Percentiles rank a stretch among this genome's conserved stretches.
Conservation (phyloP, 768 basidiomycete species). For the Mycena alexandri region DNA sequence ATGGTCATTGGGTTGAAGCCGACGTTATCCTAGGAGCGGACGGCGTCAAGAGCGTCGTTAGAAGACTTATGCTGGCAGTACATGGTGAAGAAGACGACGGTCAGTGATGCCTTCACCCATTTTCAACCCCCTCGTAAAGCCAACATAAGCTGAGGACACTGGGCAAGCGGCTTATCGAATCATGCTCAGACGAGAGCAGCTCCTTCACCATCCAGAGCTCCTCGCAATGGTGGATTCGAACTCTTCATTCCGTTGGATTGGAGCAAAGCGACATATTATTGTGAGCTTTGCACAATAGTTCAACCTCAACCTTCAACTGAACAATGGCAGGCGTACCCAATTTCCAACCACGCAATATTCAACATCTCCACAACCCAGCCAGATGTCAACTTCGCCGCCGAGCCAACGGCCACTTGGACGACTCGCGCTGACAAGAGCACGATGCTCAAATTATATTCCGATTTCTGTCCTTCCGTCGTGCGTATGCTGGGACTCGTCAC, state of each 20-base stretch:
- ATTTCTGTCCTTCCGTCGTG: slow-evolving; percentile 51
- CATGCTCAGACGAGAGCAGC: slow-evolving; percentile 46
- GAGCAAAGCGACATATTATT: slow-evolving; percentile 49
- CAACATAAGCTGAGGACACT: slow-evolving; percentile 45
- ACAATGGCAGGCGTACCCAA: slow-evolving; percentile 47
- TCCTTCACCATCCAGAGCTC: slow-evolving; percentile 50
- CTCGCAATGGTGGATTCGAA: slow-evolving; percentile 47
- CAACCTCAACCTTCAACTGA: neutral
- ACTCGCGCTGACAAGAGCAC: slow-evolving; percentile 48
- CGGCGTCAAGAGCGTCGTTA: slow-evolving; percentile 51
- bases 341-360: slow-evolving; percentile 48
- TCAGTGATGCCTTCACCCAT: neutral
- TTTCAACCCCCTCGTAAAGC: neutral
- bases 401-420: slow-evolving; percentile 50
- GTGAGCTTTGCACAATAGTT: slow-evolving; percentile 13
- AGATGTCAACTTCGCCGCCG: slow-evolving; percentile 50
- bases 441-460: slow-evolving; percentile 49
- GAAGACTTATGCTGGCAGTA: slow-evolving; percentile 47
- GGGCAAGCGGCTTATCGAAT: slow-evolving; percentile 57
- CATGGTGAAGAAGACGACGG: slow-evolving; percentile 44
- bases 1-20: slow-evolving; percentile 41
- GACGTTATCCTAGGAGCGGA: slow-evolving; percentile 54
- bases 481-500: slow-evolving; percentile 51
- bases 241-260: slow-evolving; percentile 53
- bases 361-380: slow-evolving; percentile 55